Percentiles rank a stretch among this genome's conserved stretches.
Evolutionary conservation across 768 basidiomycete genomes (phyloP).

Genomic region (Trametes punicea): DNA sequence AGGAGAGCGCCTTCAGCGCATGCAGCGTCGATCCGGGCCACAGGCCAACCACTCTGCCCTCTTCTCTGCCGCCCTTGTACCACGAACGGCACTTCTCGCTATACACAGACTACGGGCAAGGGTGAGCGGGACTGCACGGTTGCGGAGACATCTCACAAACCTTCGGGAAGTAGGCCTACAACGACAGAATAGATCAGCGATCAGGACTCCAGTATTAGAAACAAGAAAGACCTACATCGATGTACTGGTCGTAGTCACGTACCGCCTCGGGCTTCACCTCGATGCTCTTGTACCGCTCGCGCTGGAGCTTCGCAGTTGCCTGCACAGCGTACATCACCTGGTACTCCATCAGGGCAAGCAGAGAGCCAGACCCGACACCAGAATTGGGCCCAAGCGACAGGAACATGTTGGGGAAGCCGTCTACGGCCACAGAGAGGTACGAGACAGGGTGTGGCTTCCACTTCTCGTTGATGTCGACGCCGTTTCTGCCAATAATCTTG

Average conservation of each 20-base stretch:
- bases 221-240: conserved; percentile 40
- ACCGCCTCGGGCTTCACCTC: conserved; percentile 58
- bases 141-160: conserved; percentile 26
- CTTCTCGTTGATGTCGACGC: conserved; percentile 48
- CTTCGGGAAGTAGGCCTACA: conserved; percentile 46
- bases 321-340: conserved; percentile 56
- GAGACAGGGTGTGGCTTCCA: conserved; percentile 53
- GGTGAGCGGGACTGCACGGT: not conserved
- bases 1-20: conserved; percentile 41
- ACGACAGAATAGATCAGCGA: conserved; percentile 6
- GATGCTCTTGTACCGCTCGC: conserved; percentile 60
- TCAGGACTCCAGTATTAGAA: not conserved
- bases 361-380: conserved; percentile 49
- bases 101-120: conserved; percentile 47
- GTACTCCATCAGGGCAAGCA: conserved; percentile 53
- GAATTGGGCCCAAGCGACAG: conserved; percentile 55
- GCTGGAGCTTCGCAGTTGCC: conserved; percentile 56
- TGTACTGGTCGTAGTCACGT: conserved; percentile 57
- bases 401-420: conserved; percentile 73
- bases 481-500: conserved; percentile 51
- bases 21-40: conserved; percentile 57
- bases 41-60: conserved; percentile 52
- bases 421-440: conserved; percentile 56
- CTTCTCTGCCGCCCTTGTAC: conserved; percentile 57
- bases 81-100: conserved; percentile 55